Percentiles rank a stretch among this genome's conserved stretches.
These are phyloP conservation scores for Kuraishia ogatae DNA, from an alignment of 805 yeast genomes.

Conservation along the genomic window DNA sequence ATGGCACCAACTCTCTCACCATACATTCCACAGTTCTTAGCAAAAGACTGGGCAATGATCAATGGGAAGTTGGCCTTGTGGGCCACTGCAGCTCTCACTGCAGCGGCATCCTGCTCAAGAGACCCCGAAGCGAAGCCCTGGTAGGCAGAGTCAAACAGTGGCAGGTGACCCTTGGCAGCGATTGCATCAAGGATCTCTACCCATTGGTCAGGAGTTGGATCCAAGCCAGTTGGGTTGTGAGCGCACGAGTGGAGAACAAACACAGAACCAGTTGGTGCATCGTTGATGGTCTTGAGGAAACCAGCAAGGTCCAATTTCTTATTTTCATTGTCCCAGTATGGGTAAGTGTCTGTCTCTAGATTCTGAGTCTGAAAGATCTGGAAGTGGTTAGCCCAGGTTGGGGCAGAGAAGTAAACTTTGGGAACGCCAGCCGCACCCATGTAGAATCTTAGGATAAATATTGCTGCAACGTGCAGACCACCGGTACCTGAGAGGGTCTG, in stretches of 20 bases:
- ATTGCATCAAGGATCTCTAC: constrained; percentile 52
- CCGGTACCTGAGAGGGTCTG: constrained; percentile 87
- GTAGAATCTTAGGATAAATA: constrained; percentile 47
- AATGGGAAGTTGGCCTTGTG: constrained; percentile 45
- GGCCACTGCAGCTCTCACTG: constrained; percentile 58
- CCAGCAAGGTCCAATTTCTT: constrained; percentile 70
- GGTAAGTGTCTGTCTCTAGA: constrained; percentile 57
- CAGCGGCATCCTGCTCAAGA: constrained; percentile 74
- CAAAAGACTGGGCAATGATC: constrained; percentile 87
- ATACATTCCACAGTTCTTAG: constrained; percentile 93
- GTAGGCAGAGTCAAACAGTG: constrained; percentile 89
- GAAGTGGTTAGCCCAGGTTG: constrained; percentile 98
- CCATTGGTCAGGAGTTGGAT: constrained; percentile 86
- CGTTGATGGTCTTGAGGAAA: constrained; percentile 48
- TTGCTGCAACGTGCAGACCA: constrained; percentile 84
- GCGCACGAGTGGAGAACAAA: constrained; percentile 92
- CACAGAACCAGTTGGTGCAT: constrained; percentile 69
- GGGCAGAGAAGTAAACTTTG: constrained; percentile 65
- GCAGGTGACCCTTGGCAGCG: constrained; percentile 56
- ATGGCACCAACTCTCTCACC: constrained; percentile 97
- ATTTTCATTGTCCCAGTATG: constrained; percentile 75
- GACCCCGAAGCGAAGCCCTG: constrained; percentile 96
- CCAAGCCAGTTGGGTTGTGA: constrained; percentile 96
- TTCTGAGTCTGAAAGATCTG: constrained; percentile 73
- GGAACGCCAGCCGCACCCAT: constrained; percentile 23